A percentile compares a stretch with the other conserved stretches of the same genome.
phyloP scores from a whole-genome alignment of 495 filamentous ascomycete species.

The Tuber calosporum region DNA sequence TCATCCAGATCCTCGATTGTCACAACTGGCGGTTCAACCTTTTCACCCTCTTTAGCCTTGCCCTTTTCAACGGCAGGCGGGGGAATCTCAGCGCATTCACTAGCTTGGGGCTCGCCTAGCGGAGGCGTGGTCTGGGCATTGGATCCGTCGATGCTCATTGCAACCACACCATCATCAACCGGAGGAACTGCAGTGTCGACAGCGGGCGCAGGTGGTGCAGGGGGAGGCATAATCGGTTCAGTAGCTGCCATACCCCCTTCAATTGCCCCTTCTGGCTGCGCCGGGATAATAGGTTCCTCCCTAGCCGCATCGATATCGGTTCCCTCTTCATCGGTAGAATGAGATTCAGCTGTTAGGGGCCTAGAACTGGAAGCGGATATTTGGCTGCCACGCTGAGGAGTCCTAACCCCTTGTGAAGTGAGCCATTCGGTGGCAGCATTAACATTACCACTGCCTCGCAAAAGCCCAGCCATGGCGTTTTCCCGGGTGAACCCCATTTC shows the following conservation, averaged over 20 bases:
- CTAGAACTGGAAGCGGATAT: conserved; percentile 35
- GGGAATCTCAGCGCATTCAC: conserved; percentile 41
- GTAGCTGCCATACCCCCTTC: conserved; percentile 11
- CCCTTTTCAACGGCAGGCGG: conserved; percentile 34
- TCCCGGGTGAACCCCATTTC: conserved; percentile 40
- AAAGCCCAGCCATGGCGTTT: conserved; percentile 28
- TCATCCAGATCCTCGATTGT: conserved; percentile 79
- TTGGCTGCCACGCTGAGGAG: conserved; percentile 32
- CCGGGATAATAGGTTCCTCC: conserved; percentile 17
- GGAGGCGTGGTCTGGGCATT: conserved; percentile 41
- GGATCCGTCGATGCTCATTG: conserved; percentile 46
- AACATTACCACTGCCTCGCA: conserved; percentile 35
- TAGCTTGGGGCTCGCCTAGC: conserved; percentile 35
- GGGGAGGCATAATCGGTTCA: conserved; percentile 19
- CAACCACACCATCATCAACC: conserved; percentile 37
- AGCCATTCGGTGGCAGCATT: conserved; percentile 33
- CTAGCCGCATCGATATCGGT: conserved; percentile 36
- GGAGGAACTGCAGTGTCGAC: conserved; percentile 19
- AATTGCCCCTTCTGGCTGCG: conserved; percentile 16
- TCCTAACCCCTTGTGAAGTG: conserved; percentile 26
- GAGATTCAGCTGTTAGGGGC: conserved; percentile 33
- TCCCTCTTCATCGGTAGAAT: conserved; percentile 39
- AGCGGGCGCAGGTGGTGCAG: conserved; percentile 41
- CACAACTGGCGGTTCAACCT: conserved; percentile 43
- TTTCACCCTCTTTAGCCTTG: conserved; percentile 38